Conservation (phyloP, 495 filamentous ascomycete genomes). For the Saxophila tyrrhenica region DNA sequence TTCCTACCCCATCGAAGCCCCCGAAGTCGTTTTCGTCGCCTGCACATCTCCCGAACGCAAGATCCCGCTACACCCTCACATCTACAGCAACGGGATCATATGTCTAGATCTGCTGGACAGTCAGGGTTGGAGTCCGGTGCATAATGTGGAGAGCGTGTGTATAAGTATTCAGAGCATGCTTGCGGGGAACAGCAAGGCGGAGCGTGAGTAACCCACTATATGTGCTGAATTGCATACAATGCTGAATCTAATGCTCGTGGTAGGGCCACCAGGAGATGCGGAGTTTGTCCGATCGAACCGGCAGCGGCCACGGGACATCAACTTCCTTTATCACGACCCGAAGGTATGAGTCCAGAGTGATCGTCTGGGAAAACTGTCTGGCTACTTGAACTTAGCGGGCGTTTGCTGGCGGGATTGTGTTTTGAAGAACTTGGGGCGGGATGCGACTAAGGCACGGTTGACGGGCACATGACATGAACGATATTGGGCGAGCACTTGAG, state of each 20-base stretch:
- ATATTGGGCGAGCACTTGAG: too few species aligned
- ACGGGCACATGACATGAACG: too few species aligned
- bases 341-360: too few species aligned
- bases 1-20: constrained; percentile 89
- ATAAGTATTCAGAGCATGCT: constrained; percentile 98
- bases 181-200: constrained; percentile 83
- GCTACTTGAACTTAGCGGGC: too few species aligned
- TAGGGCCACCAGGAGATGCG: constrained; percentile 65
- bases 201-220: too few species aligned
- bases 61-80: constrained; percentile 93
- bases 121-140: constrained; percentile 89
- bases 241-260: background rate
- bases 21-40: constrained; percentile 80
- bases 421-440: too few species aligned
- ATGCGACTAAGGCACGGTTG: too few species aligned
- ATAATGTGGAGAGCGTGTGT: constrained; percentile 92
- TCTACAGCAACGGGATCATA: constrained; percentile 97
- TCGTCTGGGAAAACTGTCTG: too few species aligned
- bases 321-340: constrained; percentile 81
- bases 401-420: too few species aligned
- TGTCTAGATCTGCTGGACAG: constrained; percentile 85
- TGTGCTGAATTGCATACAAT: too few species aligned
- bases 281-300: constrained; percentile 74
- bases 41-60: constrained; percentile 32
- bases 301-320: constrained; percentile 68